Evolutionary conservation across 108 stramenopile genomes (phyloP), one percentile per base, ranked within the genome.

Genomic region (Craspedostauros australis): DNA sequence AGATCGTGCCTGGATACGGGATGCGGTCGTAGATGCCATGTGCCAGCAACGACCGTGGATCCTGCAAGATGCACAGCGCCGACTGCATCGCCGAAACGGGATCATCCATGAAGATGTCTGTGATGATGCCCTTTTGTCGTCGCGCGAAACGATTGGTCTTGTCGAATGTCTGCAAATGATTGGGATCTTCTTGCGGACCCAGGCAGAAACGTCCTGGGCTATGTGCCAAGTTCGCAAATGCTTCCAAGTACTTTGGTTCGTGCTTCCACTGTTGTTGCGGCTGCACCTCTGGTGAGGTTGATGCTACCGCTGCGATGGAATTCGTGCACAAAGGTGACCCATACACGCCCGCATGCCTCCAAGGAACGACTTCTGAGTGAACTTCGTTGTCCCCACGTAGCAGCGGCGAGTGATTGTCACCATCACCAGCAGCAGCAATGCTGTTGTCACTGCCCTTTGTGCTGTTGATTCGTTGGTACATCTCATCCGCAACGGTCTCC

Each of bases 11-110:
- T 16, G 79, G 73, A 40, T 56, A 70, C 9, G 62, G 54, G 14
- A 77, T 57, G 50, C 79, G 65, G 61, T 84, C 79, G 36, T 64
- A 84, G 6, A 84, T 50, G 16, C 83, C 83, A 46, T 78, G 77
- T 1, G 68, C 57, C 19, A 70, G 40, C 2, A 84, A 39, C 2
- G 70, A 61, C 40, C 64, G 57, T 14, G 83, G 79, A 53, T 72
- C 72, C 24, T 46, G 44, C 1, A 84, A 59, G 39, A 78, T 63
- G 44, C 55, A 64, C 2, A 73, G 12, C 37, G 74, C 83, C 25
- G 58, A 59, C 21, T 66, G 59, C 1, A 80, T 53, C 18, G 64
- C 73, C 46, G 38, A 58, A 8, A 62, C 27, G 11, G 72, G 58
- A 60, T 71, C 46, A 37, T 80, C 61, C 42, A 75, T 54, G 46